Conservation (phyloP, 768 basidiomycete genomes). For the Mycena pura region DNA sequence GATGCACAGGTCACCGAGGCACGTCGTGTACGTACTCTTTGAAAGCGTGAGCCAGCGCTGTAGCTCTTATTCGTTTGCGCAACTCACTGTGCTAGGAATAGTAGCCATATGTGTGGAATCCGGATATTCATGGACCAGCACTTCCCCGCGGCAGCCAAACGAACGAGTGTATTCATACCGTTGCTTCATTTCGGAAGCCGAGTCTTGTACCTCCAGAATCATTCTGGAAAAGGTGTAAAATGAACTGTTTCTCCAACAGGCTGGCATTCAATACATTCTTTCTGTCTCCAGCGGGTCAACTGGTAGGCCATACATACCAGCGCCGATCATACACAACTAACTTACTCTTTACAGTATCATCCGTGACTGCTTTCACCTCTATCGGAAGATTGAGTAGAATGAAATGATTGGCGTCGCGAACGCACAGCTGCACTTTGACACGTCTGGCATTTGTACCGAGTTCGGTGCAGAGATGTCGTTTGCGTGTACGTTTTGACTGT, state of each 20-base stretch:
- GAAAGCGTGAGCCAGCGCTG: conserved; percentile 47
- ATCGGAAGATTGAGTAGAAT: too few species aligned
- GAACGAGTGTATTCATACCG: conserved; percentile 61
- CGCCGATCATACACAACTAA: too few species aligned
- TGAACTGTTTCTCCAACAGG: too few species aligned
- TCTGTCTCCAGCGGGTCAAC: conserved; percentile 62
- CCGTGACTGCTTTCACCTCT: too few species aligned
- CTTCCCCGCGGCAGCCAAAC: conserved; percentile 81
- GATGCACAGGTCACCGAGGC: conserved; percentile 65
- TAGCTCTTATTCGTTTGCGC: conserved; percentile 1
- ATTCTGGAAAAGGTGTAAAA: conserved; percentile 54
- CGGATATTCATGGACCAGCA: conserved; percentile 87
- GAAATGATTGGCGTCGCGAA: conserved; percentile 92
- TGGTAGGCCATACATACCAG: conserved; percentile 56
- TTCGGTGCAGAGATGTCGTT: conserved; percentile 83
- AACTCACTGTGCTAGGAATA: conserved; percentile 56
- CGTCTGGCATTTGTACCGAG: conserved; percentile 81
- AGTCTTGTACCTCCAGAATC: conserved; percentile 47
- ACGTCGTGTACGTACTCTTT: conserved; percentile 75
- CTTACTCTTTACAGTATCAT: too few species aligned
- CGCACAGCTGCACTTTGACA: conserved; percentile 82
- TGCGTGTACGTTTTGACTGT: conserved; percentile 53
- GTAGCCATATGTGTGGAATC: conserved; percentile 85
- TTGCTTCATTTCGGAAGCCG: background rate
- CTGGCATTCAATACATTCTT: conserved; percentile 13